Evolutionary conservation across 352 stramenopile genomes (phyloP).

Genomic region (Blastocystis sp.): DNA sequence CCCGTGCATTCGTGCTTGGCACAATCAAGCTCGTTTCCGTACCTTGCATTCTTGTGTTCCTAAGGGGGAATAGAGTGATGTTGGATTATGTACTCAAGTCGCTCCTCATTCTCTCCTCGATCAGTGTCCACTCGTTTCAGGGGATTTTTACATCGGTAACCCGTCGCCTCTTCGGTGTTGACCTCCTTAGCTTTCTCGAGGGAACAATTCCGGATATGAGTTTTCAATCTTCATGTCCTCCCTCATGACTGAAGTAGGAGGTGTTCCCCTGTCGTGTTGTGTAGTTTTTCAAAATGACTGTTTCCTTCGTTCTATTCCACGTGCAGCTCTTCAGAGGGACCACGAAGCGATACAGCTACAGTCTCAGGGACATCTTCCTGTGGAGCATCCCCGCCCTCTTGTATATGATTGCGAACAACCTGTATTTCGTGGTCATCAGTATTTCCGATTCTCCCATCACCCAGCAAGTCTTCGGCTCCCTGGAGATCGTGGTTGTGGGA

Average conservation of each 20-base stretch:
- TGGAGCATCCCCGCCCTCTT: constrained; percentile 49
- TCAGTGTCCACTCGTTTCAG: constrained; percentile 58
- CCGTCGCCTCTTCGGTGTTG: not conserved
- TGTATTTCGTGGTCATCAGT: constrained; percentile 65
- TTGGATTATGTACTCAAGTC: constrained; percentile 51
- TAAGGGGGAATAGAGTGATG: not conserved
- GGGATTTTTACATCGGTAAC: constrained; percentile 57
- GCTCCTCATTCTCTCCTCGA: constrained; percentile 35
- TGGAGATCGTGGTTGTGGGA: constrained; percentile 65
- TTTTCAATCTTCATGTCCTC: constrained; percentile 69
- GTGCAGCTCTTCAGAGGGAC: constrained; percentile 8
- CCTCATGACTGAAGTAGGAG: constrained; percentile 55
- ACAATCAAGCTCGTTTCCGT: no score
- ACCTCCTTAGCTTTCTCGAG: constrained; percentile 42
- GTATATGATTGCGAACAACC: constrained; percentile 66
- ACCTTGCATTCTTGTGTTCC: not conserved
- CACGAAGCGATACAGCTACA: constrained; percentile 42
- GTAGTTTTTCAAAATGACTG: constrained; percentile 23
- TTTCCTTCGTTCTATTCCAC: constrained; percentile 60
- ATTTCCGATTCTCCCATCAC: constrained; percentile 67
- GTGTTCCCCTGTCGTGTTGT: not conserved
- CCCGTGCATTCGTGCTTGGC: not conserved
- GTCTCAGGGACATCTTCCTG: constrained; percentile 54
- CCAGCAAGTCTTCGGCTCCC: constrained; percentile 49
- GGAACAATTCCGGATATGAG: constrained; percentile 33